Base-by-base conservation (phyloP, 2,329 filamentous ascomycete species). In the Penicillium sp. region DNA sequence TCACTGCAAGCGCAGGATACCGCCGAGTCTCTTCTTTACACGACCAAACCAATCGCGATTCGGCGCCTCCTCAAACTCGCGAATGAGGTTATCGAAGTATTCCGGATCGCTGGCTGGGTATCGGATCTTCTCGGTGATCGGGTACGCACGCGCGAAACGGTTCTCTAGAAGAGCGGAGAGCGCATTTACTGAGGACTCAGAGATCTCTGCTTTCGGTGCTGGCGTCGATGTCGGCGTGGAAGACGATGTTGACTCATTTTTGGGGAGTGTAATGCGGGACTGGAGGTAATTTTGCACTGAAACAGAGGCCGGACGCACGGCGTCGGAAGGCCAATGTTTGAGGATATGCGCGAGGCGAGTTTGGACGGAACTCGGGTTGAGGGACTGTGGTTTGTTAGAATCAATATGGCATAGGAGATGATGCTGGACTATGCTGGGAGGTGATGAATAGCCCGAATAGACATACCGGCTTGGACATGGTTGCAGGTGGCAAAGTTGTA, bases 131-230 rank as follows among this genome's bases (percentile, higher is more conserved):
- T 72, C 63, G 1, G 79, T 69, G 2, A 81, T 57, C 2, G 79
- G 79, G 55, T 78, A 82, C 62, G 75, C 63, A 34, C 77, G 80
- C 43, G 69, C 72, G 61, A 84, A 85, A 45, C 80, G 71, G 63
- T 86, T 77, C 58, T 85, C 81, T 2, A 86, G 71, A n/a, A 86
- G 70, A 2, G 80, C 77, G 56, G 81, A 83, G 1, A 86, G 76
- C 4, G 81, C 82, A 60, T 85, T 85, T 49, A 84, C 62, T 21
- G 70, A 72, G n/a, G 69, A 54, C 64, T 72, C 61, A 49, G 69
- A 65, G 48, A 69, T 60, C 24, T 28, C 41, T 26, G 23, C 21
- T 10, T 52, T 52, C 51, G 58, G 57, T 38, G 49, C 44, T 36
- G 57, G 42, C 50, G 59, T 51, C 42, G 58, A 15, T 59, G 51